These are phyloP conservation scores for Aspergillus sergii DNA, from an alignment of 2,329 filamentous ascomycete species.

Conservation along the genomic window DNA sequence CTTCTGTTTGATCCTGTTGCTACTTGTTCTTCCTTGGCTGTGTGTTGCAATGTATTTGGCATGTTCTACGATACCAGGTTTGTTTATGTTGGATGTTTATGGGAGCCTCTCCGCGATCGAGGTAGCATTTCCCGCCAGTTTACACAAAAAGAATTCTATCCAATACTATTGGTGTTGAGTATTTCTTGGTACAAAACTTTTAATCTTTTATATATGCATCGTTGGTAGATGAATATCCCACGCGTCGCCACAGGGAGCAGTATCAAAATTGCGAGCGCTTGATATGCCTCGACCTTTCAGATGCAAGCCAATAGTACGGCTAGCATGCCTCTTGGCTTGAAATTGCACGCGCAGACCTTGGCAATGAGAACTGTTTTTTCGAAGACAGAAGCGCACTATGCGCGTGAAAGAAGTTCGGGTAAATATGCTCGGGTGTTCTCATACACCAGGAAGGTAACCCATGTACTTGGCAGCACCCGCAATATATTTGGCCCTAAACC, in stretches of 20 bases:
- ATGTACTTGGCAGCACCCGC: constrained; percentile 88
- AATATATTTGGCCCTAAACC: constrained; percentile 87
- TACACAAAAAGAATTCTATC: not conserved
- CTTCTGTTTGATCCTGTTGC: not conserved
- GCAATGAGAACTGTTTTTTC: not conserved
- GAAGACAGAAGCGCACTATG: not conserved
- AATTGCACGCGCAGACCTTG: not conserved
- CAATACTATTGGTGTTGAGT: not conserved
- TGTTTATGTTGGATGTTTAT: constrained; percentile 3
- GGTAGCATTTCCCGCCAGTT: not conserved
- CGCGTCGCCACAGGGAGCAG: not conserved
- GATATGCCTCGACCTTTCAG: not conserved
- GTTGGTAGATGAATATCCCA: not conserved
- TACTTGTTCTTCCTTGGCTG: constrained; percentile 2
- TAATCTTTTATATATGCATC: not conserved
- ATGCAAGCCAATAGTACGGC: not conserved
- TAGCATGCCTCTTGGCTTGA: not conserved
- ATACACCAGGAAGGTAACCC: constrained; percentile 95
- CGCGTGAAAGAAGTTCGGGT: constrained; percentile 42
- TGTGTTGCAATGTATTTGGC: constrained; percentile 8
- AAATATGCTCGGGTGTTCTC: constrained; percentile 85
- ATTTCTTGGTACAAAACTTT: not conserved
- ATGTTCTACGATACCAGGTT: constrained; percentile 22
- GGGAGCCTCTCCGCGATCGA: not conserved
- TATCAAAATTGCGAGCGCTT: not conserved